Evolutionary conservation across 768 basidiomycete species (phyloP), one percentile per base, ranked within the genome.

Genomic region (Suillus sp.): DNA sequence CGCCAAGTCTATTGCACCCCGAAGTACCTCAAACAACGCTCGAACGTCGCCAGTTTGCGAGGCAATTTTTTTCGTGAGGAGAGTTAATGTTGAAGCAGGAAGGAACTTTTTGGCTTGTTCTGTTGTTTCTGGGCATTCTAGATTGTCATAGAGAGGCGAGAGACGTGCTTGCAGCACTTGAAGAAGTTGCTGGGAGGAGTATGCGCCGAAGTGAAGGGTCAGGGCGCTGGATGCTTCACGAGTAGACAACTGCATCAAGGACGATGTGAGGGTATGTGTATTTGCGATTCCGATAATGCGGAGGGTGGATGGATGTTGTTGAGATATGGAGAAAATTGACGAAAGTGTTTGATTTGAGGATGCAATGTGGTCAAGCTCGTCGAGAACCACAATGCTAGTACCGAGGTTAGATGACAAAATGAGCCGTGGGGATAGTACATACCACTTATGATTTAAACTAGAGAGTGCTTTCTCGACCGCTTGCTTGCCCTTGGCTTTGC

Each of bases 261-360:
- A 80, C 3, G 87, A 82, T 1, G 90, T 88, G 30, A 96, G 84
- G 6, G 92, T 93, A 69, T 95, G 93, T 2, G 91, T 92, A 69
- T 96, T 96, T 45, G 93, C 92, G 71, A 96, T 94, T 42, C 90
- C 92, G 68, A 95, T 87, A 45, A 94, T 68, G 55, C 92, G 86
- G 62, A 95, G 73, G 42, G 76, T 77, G 11, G 82, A 74, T 1
- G 83, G 72, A 58, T 85, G 77, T 4, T 81, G 74, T 58, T 84
- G 81, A 11, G 89, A 83, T n/a, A 94, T 79, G 5, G 86, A 80
- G 74, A 95, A 92, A 53, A 96, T 75, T 13, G 86, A 76, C 2
- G 83, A 72, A 53, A 94, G 79, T 10, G 84, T 76, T 67, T 86
- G 85, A 1, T 83, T 67, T 11, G 84, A 86, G 3, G 86, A 80